Percentiles rank a stretch among this genome's conserved stretches.
Evolutionary conservation across 2,329 filamentous ascomycete genomes (phyloP).

Genomic region (Paraconiothyrium sp.): DNA sequence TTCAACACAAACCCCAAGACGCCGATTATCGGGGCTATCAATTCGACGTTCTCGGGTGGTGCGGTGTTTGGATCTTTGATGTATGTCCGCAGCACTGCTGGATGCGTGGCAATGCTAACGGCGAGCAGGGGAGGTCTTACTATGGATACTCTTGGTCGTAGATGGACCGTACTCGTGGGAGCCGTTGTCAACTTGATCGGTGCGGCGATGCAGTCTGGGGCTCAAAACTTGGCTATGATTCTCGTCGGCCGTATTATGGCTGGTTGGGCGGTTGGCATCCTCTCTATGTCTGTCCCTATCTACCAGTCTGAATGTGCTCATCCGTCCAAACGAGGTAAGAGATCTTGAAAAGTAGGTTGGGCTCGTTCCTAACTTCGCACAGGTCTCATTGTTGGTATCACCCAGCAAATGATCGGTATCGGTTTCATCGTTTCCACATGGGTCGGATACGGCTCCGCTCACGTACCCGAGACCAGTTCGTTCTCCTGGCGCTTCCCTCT

Average conservation of each 20-base stretch:
- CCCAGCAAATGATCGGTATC: constrained; percentile 66
- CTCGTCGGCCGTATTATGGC: constrained; percentile 67
- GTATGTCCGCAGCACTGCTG: constrained; percentile 29
- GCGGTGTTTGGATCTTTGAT: constrained; percentile 65
- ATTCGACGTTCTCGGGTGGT: constrained; percentile 70
- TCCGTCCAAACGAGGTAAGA: constrained; percentile 63
- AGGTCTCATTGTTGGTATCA: constrained; percentile 63
- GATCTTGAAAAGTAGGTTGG: background rate
- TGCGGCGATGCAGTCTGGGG: constrained; percentile 66
- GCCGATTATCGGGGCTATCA: constrained; percentile 68
- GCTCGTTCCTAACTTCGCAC: constrained; percentile 2
- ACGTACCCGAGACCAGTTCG: constrained; percentile 47
- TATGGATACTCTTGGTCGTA: constrained; percentile 69
- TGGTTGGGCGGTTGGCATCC: constrained; percentile 66
- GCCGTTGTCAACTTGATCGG: constrained; percentile 67
- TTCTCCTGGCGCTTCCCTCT: constrained; percentile 57
- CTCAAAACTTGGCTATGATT: constrained; percentile 66
- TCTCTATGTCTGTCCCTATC: constrained; percentile 69
- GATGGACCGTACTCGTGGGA: constrained; percentile 68
- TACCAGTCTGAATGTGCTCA: constrained; percentile 72
- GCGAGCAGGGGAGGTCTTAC: constrained; percentile 60
- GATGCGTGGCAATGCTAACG: background rate
- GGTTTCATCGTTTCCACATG: constrained; percentile 66
- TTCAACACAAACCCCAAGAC: constrained; percentile 63
- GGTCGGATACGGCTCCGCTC: constrained; percentile 58